Percentiles rank a stretch among this genome's conserved stretches.
phyloP scores from a whole-genome alignment of 257 asterid genomes.

The Solanum bulbocastanum region DNA sequence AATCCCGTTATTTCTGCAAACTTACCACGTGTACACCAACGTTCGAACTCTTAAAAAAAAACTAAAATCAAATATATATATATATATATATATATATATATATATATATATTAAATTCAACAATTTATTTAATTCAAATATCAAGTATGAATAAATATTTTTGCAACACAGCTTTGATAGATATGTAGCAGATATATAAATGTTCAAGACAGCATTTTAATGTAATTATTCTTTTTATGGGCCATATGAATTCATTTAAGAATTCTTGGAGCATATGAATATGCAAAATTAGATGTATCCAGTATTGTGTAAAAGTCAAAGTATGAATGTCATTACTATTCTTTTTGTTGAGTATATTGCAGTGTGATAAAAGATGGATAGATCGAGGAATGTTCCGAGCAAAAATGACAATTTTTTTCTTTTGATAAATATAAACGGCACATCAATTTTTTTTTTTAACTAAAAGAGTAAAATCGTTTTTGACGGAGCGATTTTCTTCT shows the following conservation, averaged over 20 bases:
- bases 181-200: not conserved
- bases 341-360: not conserved
- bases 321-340: not conserved
- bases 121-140: not conserved
- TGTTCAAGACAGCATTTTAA: not conserved
- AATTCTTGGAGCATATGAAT: not conserved
- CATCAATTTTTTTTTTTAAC: too few species aligned
- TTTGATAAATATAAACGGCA: too few species aligned
- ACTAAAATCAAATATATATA: too few species aligned
- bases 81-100: too few species aligned
- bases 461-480: too few species aligned
- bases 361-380: not conserved
- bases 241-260: not conserved
- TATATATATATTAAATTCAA: not conserved
- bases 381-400: not conserved
- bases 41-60: not conserved
- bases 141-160: not conserved
- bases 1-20: not conserved
- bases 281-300: not conserved
- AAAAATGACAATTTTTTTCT: too few species aligned
- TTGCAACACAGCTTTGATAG: not conserved
- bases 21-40: conserved; percentile 23
- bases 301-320: not conserved
- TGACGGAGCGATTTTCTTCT: too few species aligned
- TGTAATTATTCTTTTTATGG: not conserved